phyloP scores from a whole-genome alignment of 192 early-diverging fungal species.

The Linnemannia elongata region DNA sequence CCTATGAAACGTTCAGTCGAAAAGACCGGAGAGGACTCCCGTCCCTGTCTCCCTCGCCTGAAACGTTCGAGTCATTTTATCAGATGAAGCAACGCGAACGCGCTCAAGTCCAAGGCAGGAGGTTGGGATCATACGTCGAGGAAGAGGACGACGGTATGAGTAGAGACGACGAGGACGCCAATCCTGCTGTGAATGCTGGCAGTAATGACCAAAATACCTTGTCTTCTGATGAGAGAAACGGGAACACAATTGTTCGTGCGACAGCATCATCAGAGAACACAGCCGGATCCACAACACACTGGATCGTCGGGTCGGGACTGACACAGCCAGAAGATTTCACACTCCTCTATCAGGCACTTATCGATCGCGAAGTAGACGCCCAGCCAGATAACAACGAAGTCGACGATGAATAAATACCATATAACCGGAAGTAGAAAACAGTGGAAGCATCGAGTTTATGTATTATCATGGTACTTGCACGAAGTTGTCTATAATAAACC shows the following conservation, averaged over 20 bases:
- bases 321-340: conserved; percentile 40
- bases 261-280: neutral
- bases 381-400: neutral
- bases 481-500: neutral
- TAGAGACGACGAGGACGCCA: neutral
- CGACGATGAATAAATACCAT: neutral
- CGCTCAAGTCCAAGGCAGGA: neutral
- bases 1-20: neutral
- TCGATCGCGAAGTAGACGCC: conserved; percentile 13
- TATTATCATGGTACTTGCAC: too few relatives aligned
- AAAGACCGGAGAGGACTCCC: conserved; percentile 12
- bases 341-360: conserved; percentile 26
- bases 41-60: conserved; percentile 2
- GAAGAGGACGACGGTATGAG: neutral
- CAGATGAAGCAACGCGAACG: conserved; percentile 33
- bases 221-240: neutral
- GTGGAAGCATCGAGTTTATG: too few relatives aligned
- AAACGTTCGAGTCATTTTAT: conserved; percentile 38
- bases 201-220: neutral
- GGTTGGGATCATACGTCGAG: neutral
- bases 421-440: neutral
- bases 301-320: conserved; percentile 47
- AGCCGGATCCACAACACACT: conserved; percentile 3
- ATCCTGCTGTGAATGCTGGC: neutral
- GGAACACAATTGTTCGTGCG: neutral